Evolutionary conservation across 225 moss, liverwort and hornwort species (phyloP).

Genomic region (Physcomitrellopsis africana): DNA sequence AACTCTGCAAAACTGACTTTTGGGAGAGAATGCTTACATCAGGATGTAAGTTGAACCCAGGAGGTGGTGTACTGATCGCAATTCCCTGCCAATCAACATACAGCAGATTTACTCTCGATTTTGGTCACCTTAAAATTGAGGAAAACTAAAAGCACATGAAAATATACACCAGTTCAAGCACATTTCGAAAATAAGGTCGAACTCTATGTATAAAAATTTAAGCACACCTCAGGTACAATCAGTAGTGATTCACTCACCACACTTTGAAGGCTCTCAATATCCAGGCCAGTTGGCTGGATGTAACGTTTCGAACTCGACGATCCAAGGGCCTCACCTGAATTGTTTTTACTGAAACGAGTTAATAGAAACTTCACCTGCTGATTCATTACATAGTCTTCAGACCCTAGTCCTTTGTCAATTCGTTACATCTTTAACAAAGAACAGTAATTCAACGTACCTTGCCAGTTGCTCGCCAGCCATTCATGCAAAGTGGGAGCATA

Average conservation of each 20-base stretch:
- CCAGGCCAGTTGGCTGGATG: conserved; percentile 64
- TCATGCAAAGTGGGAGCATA: conserved; percentile 63
- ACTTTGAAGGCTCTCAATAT: conserved; percentile 49
- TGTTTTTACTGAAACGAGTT: conserved; percentile 1
- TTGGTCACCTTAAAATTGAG: conserved; percentile 1
- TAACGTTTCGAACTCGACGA: conserved; percentile 56
- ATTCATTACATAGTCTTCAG: conserved; percentile 23
- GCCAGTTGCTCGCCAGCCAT: conserved; percentile 74
- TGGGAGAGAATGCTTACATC: conserved; percentile 50
- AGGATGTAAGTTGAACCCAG: conserved; percentile 62
- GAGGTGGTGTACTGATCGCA: conserved; percentile 59
- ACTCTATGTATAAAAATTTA: background rate
- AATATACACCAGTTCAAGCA: background rate
- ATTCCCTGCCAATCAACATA: conserved; percentile 43
- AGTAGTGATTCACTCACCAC: conserved; percentile 42
- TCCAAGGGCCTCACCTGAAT: conserved; percentile 66
- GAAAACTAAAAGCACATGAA: background rate
- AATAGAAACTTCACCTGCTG: conserved; percentile 1
- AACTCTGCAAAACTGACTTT: conserved; percentile 3
- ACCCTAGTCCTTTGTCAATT: conserved; percentile 4
- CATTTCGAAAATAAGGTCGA: conserved; percentile 14
- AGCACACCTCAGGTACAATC: conserved; percentile 11
- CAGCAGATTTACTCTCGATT: conserved; percentile 14
- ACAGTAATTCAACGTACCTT: conserved; percentile 39
- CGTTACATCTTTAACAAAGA: conserved; percentile 6